A percentile compares a stretch with the other conserved stretches of the same genome.
These are phyloP conservation scores for Babesia ovata DNA, from an alignment of 169 alveolate genomes.

Conservation along the genomic window DNA sequence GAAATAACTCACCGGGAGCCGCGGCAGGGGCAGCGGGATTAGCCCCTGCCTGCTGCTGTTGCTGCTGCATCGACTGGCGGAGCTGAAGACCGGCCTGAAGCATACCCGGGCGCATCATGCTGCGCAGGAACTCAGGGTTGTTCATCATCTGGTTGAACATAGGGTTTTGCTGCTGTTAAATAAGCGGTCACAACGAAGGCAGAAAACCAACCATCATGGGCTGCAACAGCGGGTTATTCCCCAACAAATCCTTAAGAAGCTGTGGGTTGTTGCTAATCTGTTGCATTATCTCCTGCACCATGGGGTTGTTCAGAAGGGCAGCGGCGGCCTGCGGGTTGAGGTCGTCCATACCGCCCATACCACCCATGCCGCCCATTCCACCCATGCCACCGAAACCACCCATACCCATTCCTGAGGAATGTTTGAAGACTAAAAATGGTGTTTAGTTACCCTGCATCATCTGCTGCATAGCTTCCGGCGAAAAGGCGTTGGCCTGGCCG, in stretches of 20 bases:
- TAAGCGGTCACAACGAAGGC: neutral
- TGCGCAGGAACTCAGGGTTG: slow-evolving; percentile 86
- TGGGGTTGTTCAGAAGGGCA: slow-evolving; percentile 74
- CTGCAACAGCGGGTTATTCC: slow-evolving; percentile 54
- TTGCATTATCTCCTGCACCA: slow-evolving; percentile 79
- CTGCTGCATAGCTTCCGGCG: slow-evolving; percentile 66
- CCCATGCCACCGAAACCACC: slow-evolving; percentile 12
- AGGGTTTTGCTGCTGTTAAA: slow-evolving; percentile 73
- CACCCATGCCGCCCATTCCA: slow-evolving; percentile 29
- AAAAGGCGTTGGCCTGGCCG: slow-evolving; percentile 36
- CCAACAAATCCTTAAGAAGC: slow-evolving; percentile 66
- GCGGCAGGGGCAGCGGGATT: slow-evolving; percentile 10
- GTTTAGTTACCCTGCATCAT: slow-evolving; percentile 58
- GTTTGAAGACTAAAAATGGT: neutral
- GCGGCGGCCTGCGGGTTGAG: slow-evolving; percentile 64
- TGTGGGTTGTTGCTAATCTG: slow-evolving; percentile 76
- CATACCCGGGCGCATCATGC: slow-evolving; percentile 80
- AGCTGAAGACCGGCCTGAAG: slow-evolving; percentile 81
- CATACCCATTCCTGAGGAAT: neutral
- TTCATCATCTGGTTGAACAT: slow-evolving; percentile 81
- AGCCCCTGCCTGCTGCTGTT: slow-evolving; percentile 8
- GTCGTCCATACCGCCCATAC: slow-evolving; percentile 49
- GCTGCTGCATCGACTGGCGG: slow-evolving; percentile 72
- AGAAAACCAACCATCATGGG: slow-evolving; percentile 60
- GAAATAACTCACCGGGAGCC: neutral